Evolutionary conservation across 2,329 filamentous ascomycete genomes (phyloP).

Genomic region (Colletotrichum sojae): DNA sequence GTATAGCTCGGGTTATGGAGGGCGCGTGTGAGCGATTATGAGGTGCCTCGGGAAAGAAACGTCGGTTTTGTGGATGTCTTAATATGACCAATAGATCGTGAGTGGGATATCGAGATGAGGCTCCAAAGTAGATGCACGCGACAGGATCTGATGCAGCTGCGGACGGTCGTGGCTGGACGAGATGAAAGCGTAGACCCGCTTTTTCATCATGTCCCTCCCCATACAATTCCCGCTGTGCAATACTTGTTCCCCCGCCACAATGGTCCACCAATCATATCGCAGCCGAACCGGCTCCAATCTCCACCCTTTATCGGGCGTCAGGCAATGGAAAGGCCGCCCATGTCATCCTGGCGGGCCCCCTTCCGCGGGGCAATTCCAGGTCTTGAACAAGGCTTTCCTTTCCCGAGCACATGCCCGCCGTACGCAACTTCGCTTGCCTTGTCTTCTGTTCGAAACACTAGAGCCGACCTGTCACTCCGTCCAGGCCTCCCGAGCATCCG

Average conservation of each 20-base stretch:
- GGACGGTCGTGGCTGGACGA: constrained; percentile 24
- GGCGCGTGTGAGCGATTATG: neutral
- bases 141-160: constrained; percentile 30
- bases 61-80: neutral
- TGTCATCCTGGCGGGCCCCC: constrained; percentile 26
- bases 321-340: constrained; percentile 1
- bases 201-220: neutral
- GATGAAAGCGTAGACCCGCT: constrained; percentile 14
- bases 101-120: constrained; percentile 24
- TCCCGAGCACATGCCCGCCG: constrained; percentile 36
- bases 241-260: neutral
- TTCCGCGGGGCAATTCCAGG: constrained; percentile 35
- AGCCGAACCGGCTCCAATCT: neutral
- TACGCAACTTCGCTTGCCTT: constrained; percentile 8
- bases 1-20: neutral
- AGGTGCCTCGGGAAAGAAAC: neutral
- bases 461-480: constrained; percentile 16
- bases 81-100: constrained; percentile 4
- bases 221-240: neutral
- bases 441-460: constrained; percentile 37
- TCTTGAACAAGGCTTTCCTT: constrained; percentile 33
- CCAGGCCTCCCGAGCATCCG: constrained; percentile 27
- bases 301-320: constrained; percentile 33
- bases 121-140: constrained; percentile 34
- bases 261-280: constrained; percentile 11